Evolutionary conservation across 352 stramenopile genomes (phyloP), one percentile per base, ranked within the genome.

Genomic region (Poterioochromonas sp.): DNA sequence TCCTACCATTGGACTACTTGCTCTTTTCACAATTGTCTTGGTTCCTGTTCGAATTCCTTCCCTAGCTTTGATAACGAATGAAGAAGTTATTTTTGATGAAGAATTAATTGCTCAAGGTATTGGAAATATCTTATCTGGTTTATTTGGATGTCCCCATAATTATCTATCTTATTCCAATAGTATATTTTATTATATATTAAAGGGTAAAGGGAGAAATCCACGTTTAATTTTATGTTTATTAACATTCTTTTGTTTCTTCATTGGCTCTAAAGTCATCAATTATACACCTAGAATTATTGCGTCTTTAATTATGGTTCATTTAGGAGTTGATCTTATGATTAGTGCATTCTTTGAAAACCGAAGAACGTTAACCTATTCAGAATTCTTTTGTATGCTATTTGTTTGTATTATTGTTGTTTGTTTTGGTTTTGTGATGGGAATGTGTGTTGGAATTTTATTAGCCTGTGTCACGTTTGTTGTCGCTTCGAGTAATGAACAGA

Each of bases 11-110:
- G 40, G 96, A 0, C 88, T 90, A 0, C 85, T 97, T 49, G 90
- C 88, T 20, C 85, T 94, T 58, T 97, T 97, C 83, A 94, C 89
- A 63, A 85, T 96, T 54, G 95, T 97, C 86, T 90, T 97, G 82
- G 93, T 97, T 47, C 93, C 93, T 0, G 96, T 97, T 73, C 96
- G 96, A 79, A 96, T 97, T 79, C 92, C 93, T 64, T 92, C 88
- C 15, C 82, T 94, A 39, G 90, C 87, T 79, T 83, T 93, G 54
- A 91, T 88, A 1, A 92, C 86, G 0, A 87, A 88, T 80, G 86
- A 87, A 58, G 88, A 92, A 76, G 87, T 85, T 68, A 87, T 92
- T 80, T 91, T 93, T 58, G 92, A 92, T 65, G 83, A 90, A 37
- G 89, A 92, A 53, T 29, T 63, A 2, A 63, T 35, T n/a, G 53